These are phyloP conservation scores for Ceratocystis albifundus DNA, from an alignment of 2,329 filamentous ascomycete genomes.

Conservation along the genomic window DNA sequence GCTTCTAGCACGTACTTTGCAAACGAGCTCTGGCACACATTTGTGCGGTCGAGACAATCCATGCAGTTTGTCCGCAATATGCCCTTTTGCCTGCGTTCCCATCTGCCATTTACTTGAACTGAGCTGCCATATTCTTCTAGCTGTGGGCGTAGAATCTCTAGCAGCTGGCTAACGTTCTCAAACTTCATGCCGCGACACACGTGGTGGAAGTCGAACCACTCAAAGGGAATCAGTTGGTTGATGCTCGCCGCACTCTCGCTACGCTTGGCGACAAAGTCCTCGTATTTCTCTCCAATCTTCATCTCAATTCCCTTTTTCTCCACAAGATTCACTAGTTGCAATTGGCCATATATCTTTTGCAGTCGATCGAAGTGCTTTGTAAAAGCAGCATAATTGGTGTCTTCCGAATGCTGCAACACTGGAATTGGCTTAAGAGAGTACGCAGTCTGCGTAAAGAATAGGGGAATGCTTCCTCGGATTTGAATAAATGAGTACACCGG, in stretches of 20 bases:
- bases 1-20: conserved; percentile 69
- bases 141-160: conserved; percentile 56
- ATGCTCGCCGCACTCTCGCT: conserved; percentile 41
- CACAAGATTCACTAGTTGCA: conserved; percentile 74
- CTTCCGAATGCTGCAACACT: conserved; percentile 65
- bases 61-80: conserved; percentile 94
- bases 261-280: conserved; percentile 52
- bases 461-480: conserved; percentile 76
- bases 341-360: conserved; percentile 54
- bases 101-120: conserved; percentile 38
- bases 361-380: conserved; percentile 66
- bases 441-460: conserved; percentile 91
- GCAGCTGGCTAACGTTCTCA: conserved; percentile 75
- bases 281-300: conserved; percentile 66
- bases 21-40: conserved; percentile 88
- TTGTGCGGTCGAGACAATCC: conserved; percentile 94
- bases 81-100: conserved; percentile 49
- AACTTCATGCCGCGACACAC: conserved; percentile 96
- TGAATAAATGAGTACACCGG: conserved; percentile 78
- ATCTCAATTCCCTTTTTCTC: conserved; percentile 79
- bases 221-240: conserved; percentile 43
- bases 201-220: conserved; percentile 96
- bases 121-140: conserved; percentile 64
- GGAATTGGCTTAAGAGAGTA: conserved; percentile 87
- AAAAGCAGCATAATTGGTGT: conserved; percentile 68